phyloP scores from a whole-genome alignment of 2,329 filamentous ascomycete genomes.

The Meredithiella fracta region DNA sequence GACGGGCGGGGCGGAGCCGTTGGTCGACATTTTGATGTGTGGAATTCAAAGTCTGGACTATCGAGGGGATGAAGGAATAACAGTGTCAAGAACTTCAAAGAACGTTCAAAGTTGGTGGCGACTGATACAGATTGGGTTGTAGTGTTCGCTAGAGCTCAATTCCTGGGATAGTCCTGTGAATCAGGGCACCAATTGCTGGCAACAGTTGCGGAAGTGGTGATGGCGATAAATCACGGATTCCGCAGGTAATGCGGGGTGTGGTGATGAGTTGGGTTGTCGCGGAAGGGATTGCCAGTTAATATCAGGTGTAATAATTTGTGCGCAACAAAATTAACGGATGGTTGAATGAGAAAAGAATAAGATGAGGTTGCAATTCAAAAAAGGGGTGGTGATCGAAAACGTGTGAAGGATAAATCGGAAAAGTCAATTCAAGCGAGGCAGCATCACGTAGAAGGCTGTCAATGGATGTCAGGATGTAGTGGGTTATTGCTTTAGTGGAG shows the following conservation, averaged over 20 bases:
- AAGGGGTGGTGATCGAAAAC: constrained; percentile 3
- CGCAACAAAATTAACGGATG: neutral
- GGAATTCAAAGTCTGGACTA: neutral
- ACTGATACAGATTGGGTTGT: too few relatives aligned
- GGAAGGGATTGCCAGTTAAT: neutral
- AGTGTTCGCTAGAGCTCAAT: neutral
- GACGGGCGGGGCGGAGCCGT: constrained; percentile 32
- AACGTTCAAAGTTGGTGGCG: too few relatives aligned
- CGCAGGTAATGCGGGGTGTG: constrained; percentile 13
- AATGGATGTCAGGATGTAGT: neutral
- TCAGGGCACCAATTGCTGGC: neutral
- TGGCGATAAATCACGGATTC: constrained; percentile 6
- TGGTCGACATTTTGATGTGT: constrained; percentile 33
- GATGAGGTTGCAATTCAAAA: constrained; percentile 1
- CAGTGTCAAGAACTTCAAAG: neutral
- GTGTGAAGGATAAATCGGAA: constrained; percentile 3
- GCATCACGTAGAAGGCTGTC: constrained; percentile 7
- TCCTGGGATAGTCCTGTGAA: neutral
- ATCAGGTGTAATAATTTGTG: neutral
- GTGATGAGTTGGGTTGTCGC: neutral
- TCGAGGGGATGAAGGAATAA: neutral
- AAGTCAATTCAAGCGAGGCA: neutral
- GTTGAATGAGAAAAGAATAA: constrained; percentile 1
- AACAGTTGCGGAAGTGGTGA: constrained; percentile 3
- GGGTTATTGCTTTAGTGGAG: neutral